Percentiles rank a stretch among this genome's conserved stretches.
Conservation (phyloP, 2,329 filamentous ascomycete species). For the Colletotrichum lupini region DNA sequence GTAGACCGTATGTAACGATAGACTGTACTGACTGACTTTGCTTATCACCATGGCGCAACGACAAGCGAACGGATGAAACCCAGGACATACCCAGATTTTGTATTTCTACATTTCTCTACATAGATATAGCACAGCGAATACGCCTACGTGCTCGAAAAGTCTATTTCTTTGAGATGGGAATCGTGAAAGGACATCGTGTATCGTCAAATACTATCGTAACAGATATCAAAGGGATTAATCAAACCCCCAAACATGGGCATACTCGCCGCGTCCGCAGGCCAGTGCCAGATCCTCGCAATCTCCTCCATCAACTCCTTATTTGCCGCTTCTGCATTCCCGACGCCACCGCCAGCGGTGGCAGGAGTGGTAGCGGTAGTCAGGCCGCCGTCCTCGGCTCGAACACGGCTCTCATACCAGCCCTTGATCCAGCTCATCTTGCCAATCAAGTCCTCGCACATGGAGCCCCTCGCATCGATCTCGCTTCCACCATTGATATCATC, state of each 20-base stretch:
- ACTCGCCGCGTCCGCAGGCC: constrained; percentile 1
- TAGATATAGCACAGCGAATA: background rate
- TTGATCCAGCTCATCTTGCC: constrained; percentile 22
- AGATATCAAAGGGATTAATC: constrained; percentile 4
- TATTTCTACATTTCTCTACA: background rate
- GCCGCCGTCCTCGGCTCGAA: background rate
- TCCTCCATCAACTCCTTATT: constrained; percentile 22
- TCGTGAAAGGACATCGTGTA: background rate
- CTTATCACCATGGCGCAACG: background rate
- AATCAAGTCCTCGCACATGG: constrained; percentile 13
- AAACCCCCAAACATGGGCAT: constrained; percentile 15
- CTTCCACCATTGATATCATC: background rate
- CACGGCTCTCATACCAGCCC: constrained; percentile 8
- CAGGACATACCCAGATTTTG: background rate
- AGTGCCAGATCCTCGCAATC: constrained; percentile 16
- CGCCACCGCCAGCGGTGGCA: background rate
- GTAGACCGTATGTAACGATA: background rate
- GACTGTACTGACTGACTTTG: background rate
- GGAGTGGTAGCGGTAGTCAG: background rate
- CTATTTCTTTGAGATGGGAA: background rate
- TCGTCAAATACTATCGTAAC: constrained; percentile 14
- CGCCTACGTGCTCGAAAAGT: background rate
- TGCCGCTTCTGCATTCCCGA: background rate
- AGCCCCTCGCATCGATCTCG: background rate
- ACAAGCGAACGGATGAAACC: constrained; percentile 1